Conservation (phyloP, 108 stramenopile genomes). For the Asterionellopsis glacialis region DNA sequence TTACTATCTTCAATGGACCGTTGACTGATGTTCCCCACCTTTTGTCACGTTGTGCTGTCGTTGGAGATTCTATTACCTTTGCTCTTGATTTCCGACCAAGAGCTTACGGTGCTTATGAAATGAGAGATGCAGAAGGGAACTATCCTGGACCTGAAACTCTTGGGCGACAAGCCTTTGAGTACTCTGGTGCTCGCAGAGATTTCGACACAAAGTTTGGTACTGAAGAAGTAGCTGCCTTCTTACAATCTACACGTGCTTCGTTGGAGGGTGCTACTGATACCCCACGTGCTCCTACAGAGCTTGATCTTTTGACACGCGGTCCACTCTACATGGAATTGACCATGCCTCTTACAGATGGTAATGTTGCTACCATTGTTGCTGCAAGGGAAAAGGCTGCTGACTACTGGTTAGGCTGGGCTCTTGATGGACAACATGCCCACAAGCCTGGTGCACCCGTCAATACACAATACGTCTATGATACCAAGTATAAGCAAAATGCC, state of each 20-base stretch:
- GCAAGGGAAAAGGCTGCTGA: slow-evolving; percentile 55
- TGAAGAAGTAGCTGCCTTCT: slow-evolving; percentile 34
- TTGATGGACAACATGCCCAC: slow-evolving; percentile 38
- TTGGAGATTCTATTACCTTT: slow-evolving; percentile 26
- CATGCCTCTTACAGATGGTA: slow-evolving; percentile 62
- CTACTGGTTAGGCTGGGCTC: slow-evolving; percentile 63
- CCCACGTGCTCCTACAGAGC: slow-evolving; percentile 19
- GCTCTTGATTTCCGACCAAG: slow-evolving; percentile 72
- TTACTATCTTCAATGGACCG: slow-evolving; percentile 80
- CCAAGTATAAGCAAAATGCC: slow-evolving; percentile 65
- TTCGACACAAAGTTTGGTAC: slow-evolving; percentile 70
- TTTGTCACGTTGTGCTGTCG: slow-evolving; percentile 42
- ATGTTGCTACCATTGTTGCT: slow-evolving; percentile 42
- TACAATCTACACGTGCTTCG: slow-evolving; percentile 19
- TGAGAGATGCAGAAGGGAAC: slow-evolving; percentile 45
- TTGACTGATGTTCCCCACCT: slow-evolving; percentile 76
- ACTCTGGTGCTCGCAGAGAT: slow-evolving; percentile 56
- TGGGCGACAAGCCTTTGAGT: slow-evolving; percentile 72
- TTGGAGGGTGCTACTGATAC: slow-evolving; percentile 45
- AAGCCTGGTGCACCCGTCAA: slow-evolving; percentile 76
- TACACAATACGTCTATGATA: slow-evolving; percentile 76
- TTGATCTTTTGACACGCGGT: slow-evolving; percentile 60
- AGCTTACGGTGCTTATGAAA: slow-evolving; percentile 71
- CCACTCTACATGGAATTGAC: slow-evolving; percentile 42
- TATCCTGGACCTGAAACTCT: slow-evolving; percentile 76